Percentiles rank a stretch among this genome's conserved stretches.
phyloP scores from a whole-genome alignment of 1,284 basidiomycete species.

The Cutaneotrichosporon cavernicola region DNA sequence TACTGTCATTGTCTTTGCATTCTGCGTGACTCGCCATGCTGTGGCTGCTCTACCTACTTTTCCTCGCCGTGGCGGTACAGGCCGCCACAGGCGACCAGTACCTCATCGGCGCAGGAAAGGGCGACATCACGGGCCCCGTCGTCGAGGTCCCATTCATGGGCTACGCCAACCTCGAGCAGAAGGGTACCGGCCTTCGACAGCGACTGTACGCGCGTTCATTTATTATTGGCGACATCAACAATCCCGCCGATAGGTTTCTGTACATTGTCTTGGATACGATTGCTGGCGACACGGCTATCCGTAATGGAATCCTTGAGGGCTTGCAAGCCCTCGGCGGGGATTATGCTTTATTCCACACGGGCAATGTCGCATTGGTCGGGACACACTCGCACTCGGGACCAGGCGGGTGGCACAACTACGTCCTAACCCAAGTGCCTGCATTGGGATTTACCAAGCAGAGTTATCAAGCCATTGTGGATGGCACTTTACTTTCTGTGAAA shows the following conservation, averaged over 20 bases:
- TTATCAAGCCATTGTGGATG: conserved; percentile 21
- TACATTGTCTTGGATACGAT: conserved; percentile 20
- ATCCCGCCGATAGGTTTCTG: conserved; percentile 12
- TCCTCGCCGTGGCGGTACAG: not conserved
- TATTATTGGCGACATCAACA: conserved; percentile 14
- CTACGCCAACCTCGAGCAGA: conserved; percentile 17
- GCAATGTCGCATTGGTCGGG: conserved; percentile 16
- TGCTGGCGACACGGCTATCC: conserved; percentile 18
- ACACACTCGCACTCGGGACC: conserved; percentile 23
- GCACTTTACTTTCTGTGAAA: conserved; percentile 8
- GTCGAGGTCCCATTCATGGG: conserved; percentile 22
- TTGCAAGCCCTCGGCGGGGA: conserved; percentile 3
- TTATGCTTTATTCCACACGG: conserved; percentile 7
- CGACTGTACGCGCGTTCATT: conserved; percentile 20
- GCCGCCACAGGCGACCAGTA: conserved; percentile 20
- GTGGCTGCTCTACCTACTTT: not conserved
- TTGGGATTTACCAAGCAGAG: conserved; percentile 18
- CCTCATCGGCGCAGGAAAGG: conserved; percentile 22
- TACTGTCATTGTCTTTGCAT: no score
- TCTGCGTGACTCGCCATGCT: not conserved
- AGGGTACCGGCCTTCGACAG: conserved; percentile 19
- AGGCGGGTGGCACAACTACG: conserved; percentile 24
- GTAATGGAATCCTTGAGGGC: conserved; percentile 19
- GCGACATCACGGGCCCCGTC: conserved; percentile 22
- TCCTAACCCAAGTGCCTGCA: conserved; percentile 16